phyloP scores from a whole-genome alignment of 2,329 filamentous ascomycete genomes.

The Gnomoniopsis smithogilvyi region DNA sequence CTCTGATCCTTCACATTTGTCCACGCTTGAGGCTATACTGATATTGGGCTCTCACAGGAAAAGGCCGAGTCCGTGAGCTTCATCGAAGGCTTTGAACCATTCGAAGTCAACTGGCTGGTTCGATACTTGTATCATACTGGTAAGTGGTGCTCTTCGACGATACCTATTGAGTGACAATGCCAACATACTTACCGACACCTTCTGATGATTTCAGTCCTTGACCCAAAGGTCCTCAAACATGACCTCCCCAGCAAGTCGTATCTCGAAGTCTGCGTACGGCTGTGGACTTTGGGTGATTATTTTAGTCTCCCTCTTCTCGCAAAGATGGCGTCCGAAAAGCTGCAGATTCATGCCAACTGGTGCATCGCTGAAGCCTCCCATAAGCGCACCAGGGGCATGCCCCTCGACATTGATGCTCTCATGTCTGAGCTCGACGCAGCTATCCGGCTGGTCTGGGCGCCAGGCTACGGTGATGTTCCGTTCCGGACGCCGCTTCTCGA shows the following conservation, averaged over 20 bases:
- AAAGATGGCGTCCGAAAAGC: neutral
- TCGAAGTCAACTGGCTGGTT: conserved; percentile 4
- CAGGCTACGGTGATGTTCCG: neutral
- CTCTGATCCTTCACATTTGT: too few species aligned
- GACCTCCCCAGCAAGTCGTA: neutral
- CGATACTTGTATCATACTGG: conserved; percentile 2
- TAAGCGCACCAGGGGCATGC: neutral
- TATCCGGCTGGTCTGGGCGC: neutral
- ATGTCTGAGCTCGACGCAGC: neutral
- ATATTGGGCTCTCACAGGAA: neutral
- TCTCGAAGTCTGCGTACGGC: neutral
- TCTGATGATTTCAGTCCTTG: neutral
- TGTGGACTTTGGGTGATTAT: conserved; percentile 7
- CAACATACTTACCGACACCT: neutral
- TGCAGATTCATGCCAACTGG: neutral
- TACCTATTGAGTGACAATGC: neutral
- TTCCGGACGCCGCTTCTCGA: neutral
- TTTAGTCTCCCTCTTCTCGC: neutral
- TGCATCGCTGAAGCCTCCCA: neutral
- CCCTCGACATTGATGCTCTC: neutral
- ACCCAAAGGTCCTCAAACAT: neutral
- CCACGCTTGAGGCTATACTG: too few species aligned
- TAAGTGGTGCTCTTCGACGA: neutral
- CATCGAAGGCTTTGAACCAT: neutral
- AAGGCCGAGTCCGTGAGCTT: neutral